Evolutionary conservation across 305 asterid species (phyloP).

Genomic region (Plantago coronopus): DNA sequence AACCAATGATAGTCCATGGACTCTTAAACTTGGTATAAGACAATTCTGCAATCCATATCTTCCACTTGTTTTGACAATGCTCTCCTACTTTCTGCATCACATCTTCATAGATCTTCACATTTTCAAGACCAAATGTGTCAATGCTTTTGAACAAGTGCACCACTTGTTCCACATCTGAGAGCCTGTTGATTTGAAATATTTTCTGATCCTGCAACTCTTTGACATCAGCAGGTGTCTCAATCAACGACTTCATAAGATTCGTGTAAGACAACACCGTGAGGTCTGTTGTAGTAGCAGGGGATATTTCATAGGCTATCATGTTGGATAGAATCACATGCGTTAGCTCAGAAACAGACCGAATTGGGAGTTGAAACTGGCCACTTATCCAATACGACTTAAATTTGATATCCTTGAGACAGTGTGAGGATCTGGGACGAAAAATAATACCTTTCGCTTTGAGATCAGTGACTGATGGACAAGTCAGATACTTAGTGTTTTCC

Average conservation of each 20-base stretch:
- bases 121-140: background rate
- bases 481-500: background rate
- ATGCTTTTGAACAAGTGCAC: constrained; percentile 14
- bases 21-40: constrained; percentile 11
- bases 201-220: constrained; percentile 17
- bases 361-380: constrained; percentile 25
- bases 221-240: constrained; percentile 13
- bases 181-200: constrained; percentile 5
- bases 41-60: constrained; percentile 23
- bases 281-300: background rate
- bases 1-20: constrained; percentile 22
- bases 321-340: background rate
- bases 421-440: constrained; percentile 16
- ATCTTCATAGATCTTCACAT: background rate
- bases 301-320: too few relatives aligned
- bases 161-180: constrained; percentile 15
- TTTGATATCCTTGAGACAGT: constrained; percentile 16
- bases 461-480: constrained; percentile 23
- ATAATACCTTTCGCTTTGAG: constrained; percentile 34
- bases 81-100: constrained; percentile 5
- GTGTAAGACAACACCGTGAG: background rate
- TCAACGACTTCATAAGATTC: constrained; percentile 22
- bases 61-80: constrained; percentile 15
- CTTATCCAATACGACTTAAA: constrained; percentile 20
- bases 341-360: background rate